A percentile compares a stretch with the other conserved stretches of the same genome.
phyloP scores from a whole-genome alignment of 1,284 basidiomycete genomes.

The Irpex rosettiformis region DNA sequence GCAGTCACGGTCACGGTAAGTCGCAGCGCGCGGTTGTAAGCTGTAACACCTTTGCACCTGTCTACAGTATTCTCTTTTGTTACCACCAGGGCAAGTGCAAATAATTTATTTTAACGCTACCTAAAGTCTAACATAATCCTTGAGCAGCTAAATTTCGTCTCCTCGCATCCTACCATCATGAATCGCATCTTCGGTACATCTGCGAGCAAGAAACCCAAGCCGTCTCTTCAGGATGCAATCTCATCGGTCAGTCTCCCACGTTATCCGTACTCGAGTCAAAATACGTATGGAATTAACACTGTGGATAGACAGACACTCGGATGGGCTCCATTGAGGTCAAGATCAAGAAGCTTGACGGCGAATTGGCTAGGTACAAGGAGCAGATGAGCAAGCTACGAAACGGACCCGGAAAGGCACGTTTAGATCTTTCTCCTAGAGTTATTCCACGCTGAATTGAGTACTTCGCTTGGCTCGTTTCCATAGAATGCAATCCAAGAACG shows the following conservation, averaged over 20 bases:
- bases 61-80: no score
- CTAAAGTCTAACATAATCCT: no score
- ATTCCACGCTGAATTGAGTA: no score
- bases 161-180: no score
- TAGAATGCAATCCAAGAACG: constrained; percentile 92
- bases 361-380: constrained; percentile 90
- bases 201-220: constrained; percentile 81
- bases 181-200: constrained; percentile 83
- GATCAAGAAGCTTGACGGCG: constrained; percentile 94
- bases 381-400: constrained; percentile 94
- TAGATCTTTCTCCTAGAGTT: background rate
- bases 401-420: constrained; percentile 89
- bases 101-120: no score
- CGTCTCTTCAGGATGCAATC: constrained; percentile 89
- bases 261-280: background rate
- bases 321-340: constrained; percentile 95
- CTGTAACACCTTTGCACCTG: no score
- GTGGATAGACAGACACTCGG: constrained; percentile 78
- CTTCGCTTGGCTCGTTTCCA: no score
- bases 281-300: constrained; percentile 16
- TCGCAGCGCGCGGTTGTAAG: no score
- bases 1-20: no score
- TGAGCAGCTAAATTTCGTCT: no score
- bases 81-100: no score
- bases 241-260: constrained; percentile 55